phyloP scores from a whole-genome alignment of 192 early-diverging fungal genomes.

The Pilobolus umbonatus region DNA sequence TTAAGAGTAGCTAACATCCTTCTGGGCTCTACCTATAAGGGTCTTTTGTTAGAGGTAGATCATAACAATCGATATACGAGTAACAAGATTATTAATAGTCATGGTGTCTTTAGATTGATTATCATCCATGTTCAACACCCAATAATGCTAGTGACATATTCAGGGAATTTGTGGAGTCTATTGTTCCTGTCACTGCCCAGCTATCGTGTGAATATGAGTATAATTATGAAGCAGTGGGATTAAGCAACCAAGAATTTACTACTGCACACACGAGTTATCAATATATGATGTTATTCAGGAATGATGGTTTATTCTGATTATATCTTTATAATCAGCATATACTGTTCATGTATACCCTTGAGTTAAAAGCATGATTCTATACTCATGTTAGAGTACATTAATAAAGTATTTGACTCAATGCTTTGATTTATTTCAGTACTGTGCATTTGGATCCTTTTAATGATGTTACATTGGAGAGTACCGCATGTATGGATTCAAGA shows the following conservation, averaged over 20 bases:
- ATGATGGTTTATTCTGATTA: conserved; percentile 44
- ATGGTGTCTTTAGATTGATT: conserved; percentile 38
- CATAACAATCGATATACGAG: not conserved
- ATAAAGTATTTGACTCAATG: not conserved
- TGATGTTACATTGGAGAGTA: no score
- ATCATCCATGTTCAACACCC: conserved; percentile 46
- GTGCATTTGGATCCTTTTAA: no score
- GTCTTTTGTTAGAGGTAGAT: conserved; percentile 49
- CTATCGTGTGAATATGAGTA: conserved; percentile 47
- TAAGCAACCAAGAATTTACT: conserved; percentile 43
- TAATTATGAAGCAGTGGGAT: conserved; percentile 46
- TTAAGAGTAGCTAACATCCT: conserved; percentile 50
- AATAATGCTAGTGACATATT: conserved; percentile 38
- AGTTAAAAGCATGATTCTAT: not conserved
- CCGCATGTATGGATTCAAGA: no score
- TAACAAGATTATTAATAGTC: not conserved
- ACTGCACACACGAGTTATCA: conserved; percentile 50
- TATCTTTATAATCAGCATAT: not conserved
- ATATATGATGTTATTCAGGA: conserved; percentile 47
- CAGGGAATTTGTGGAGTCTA: conserved; percentile 43
- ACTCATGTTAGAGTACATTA: not conserved
- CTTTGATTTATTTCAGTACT: not conserved
- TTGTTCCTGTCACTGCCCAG: conserved; percentile 44
- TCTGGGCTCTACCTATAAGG: conserved; percentile 50
- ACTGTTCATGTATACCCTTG: not conserved